Evolutionary conservation across 805 yeast species (phyloP).

Genomic region (Wickerhamomyces silvicola): DNA sequence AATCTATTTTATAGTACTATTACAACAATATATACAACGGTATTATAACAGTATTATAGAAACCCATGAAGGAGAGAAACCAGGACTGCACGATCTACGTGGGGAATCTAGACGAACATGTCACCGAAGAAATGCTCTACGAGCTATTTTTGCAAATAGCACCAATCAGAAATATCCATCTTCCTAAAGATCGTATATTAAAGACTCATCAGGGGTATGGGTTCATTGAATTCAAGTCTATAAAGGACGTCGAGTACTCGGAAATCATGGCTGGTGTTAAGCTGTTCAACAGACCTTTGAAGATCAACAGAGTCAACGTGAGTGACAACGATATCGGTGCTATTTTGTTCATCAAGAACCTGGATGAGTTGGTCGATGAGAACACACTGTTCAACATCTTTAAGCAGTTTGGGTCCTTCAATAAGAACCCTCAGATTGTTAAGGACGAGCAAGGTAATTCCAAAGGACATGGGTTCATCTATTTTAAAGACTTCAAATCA

Average conservation of each 20-base stretch:
- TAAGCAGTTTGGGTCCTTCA: slow-evolving; percentile 59
- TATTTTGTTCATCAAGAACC: slow-evolving; percentile 60
- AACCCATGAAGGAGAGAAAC: slow-evolving; percentile 36
- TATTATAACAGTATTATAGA: background rate
- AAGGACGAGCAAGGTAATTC: slow-evolving; percentile 43
- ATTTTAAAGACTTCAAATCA: slow-evolving; percentile 55
- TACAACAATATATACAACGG: background rate
- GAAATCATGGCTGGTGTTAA: slow-evolving; percentile 52
- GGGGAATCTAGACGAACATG: slow-evolving; percentile 77
- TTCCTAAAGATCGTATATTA: slow-evolving; percentile 75
- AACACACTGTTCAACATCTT: slow-evolving; percentile 44
- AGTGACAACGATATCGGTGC: slow-evolving; percentile 46
- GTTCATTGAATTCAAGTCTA: slow-evolving; percentile 62
- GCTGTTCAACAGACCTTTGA: slow-evolving; percentile 54
- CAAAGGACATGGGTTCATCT: slow-evolving; percentile 61
- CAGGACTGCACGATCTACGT: slow-evolving; percentile 64
- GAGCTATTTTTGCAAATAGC: slow-evolving; percentile 85
- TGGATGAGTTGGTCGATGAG: slow-evolving; percentile 63
- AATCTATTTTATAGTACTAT: too few species aligned
- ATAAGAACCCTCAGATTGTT: slow-evolving; percentile 42
- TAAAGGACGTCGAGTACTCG: slow-evolving; percentile 66
- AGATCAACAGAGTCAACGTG: slow-evolving; percentile 45
- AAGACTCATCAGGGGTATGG: slow-evolving; percentile 82
- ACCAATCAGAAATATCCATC: slow-evolving; percentile 59
- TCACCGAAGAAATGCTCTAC: slow-evolving; percentile 62